Conservation (phyloP, 2,329 filamentous ascomycete genomes). For the Didymella pinodella region DNA sequence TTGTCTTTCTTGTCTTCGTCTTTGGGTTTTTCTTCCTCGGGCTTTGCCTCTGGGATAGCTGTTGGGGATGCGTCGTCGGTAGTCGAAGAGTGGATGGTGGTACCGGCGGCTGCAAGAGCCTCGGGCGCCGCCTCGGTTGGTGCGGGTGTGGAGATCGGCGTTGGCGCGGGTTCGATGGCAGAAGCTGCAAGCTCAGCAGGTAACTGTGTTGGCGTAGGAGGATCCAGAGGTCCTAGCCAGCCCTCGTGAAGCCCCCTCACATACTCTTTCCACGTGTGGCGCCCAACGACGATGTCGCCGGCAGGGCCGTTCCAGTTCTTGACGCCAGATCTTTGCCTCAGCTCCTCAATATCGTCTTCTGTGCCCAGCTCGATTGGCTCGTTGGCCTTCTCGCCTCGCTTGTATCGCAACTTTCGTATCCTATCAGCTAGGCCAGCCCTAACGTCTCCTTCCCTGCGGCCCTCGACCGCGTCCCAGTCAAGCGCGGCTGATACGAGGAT, state of each 20-base stretch:
- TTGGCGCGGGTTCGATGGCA: slow-evolving; percentile 14
- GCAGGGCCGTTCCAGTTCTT: slow-evolving; percentile 74
- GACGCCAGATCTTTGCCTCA: slow-evolving; percentile 72
- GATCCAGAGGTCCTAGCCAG: slow-evolving; percentile 85
- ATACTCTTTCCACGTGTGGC: slow-evolving; percentile 98
- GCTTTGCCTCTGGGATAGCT: slow-evolving; percentile 32
- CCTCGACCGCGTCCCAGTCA: slow-evolving; percentile 97
- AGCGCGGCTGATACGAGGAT: slow-evolving; percentile 86
- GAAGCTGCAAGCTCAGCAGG: slow-evolving; percentile 33
- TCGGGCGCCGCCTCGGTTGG: slow-evolving; percentile 24
- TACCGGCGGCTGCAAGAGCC: slow-evolving; percentile 22
- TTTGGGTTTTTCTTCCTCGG: slow-evolving; percentile 43
- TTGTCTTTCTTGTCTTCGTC: slow-evolving; percentile 55
- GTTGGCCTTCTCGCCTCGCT: slow-evolving; percentile 63
- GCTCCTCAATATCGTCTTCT: slow-evolving; percentile 67
- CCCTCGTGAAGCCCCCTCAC: slow-evolving; percentile 92
- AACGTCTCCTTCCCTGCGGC: slow-evolving; percentile 89
- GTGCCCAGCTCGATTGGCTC: slow-evolving; percentile 58
- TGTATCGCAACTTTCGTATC: slow-evolving; percentile 72
- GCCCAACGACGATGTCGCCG: slow-evolving; percentile 87
- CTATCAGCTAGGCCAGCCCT: slow-evolving; percentile 85
- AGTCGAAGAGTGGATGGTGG: slow-evolving; percentile 21
- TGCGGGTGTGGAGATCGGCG: slow-evolving; percentile 16
- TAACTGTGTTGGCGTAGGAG: slow-evolving; percentile 55
- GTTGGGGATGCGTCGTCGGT: slow-evolving; percentile 50